Conservation (phyloP, 306 rosid species). For the Lotus japonicus region DNA sequence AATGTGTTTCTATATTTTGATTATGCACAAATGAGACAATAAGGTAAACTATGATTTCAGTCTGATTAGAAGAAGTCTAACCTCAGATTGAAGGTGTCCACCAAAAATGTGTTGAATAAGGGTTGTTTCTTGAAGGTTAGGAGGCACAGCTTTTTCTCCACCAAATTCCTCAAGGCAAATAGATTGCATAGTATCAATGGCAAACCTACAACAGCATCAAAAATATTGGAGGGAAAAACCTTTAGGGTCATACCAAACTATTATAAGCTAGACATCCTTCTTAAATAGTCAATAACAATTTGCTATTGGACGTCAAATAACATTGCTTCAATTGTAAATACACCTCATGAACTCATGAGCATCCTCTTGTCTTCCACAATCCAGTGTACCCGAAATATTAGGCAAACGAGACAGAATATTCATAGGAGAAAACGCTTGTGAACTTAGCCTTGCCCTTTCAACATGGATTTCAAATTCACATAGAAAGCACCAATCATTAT, state of each 20-base stretch:
- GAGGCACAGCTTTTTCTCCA: constrained; percentile 69
- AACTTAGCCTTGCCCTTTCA: constrained; percentile 48
- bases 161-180: constrained; percentile 85
- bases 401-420: constrained; percentile 70
- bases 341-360: constrained; percentile 97
- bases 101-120: constrained; percentile 84
- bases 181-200: constrained; percentile 83
- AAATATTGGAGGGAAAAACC: background rate
- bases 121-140: constrained; percentile 65
- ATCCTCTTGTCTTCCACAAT: constrained; percentile 88
- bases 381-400: constrained; percentile 74
- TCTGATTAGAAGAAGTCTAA: constrained; percentile 21
- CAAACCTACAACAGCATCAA: constrained; percentile 44
- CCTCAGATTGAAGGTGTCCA: constrained; percentile 92
- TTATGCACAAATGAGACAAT: background rate
- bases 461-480: constrained; percentile 80
- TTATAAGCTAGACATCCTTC: background rate
- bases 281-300: background rate
- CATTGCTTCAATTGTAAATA: constrained; percentile 1
- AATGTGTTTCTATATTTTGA: background rate
- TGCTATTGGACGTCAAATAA: background rate
- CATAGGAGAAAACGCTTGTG: constrained; percentile 65
- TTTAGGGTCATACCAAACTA: background rate
- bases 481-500: constrained; percentile 77
- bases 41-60: background rate